Conservation (phyloP, 1,284 basidiomycete genomes). For the Moniliella sp. region DNA sequence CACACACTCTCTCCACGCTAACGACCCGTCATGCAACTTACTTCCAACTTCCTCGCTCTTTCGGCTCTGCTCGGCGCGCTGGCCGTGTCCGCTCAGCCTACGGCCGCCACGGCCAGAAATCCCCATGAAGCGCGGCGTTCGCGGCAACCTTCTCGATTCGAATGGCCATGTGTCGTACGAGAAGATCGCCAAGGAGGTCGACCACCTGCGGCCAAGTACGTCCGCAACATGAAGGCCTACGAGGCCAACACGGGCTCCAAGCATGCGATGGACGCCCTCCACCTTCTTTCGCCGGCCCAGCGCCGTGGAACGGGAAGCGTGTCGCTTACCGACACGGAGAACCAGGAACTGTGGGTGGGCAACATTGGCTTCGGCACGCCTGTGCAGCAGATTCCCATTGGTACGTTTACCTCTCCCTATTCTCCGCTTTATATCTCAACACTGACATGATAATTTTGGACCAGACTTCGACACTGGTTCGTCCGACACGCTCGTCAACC, state of each 20-base stretch:
- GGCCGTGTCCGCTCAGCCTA: neutral
- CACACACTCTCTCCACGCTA: too few species aligned
- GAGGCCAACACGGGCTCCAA: neutral
- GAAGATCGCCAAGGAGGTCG: neutral
- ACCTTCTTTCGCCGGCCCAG: neutral
- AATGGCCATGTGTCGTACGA: too few species aligned
- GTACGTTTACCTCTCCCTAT: too few species aligned
- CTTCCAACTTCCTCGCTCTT: neutral
- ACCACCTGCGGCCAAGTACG: too few species aligned
- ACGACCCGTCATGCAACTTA: too few species aligned
- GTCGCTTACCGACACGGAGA: neutral
- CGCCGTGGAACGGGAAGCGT: neutral
- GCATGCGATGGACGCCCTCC: neutral
- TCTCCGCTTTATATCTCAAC: too few species aligned
- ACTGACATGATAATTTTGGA: too few species aligned
- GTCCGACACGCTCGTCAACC: neutral
- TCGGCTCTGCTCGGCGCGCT: neutral
- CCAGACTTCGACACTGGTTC: conserved; percentile 1
- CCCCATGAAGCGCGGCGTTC: neutral
- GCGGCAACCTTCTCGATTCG: too few species aligned
- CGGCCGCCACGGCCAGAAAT: too few species aligned
- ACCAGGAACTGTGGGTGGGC: neutral
- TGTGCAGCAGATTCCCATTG: neutral
- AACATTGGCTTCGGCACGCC: neutral
- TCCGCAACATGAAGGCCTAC: neutral